Conservation (phyloP, 2,329 filamentous ascomycete genomes). For the Amesomyces nigricolor region DNA sequence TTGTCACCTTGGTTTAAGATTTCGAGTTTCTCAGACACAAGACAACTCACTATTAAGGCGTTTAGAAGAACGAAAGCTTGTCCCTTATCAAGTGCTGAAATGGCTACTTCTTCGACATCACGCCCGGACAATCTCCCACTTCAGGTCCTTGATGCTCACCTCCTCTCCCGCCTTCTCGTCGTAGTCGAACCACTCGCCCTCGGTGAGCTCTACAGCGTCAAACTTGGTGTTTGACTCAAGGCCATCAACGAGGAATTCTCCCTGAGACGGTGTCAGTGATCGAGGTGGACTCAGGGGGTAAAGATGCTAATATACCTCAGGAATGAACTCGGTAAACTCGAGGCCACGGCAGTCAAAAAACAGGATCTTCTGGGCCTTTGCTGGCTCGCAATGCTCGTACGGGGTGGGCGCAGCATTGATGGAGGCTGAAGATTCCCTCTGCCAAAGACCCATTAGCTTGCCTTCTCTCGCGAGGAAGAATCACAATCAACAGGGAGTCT, state of each 20-base stretch:
- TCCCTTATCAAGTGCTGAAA: background rate
- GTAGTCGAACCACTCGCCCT: conserved; percentile 97
- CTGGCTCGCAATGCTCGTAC: conserved; percentile 66
- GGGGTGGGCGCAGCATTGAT: conserved; percentile 68
- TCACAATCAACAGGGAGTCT: too few relatives aligned
- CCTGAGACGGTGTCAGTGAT: conserved; percentile 49
- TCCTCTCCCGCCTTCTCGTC: conserved; percentile 90
- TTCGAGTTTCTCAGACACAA: too few relatives aligned
- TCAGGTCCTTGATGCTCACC: conserved; percentile 84
- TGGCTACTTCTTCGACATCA: conserved; percentile 34
- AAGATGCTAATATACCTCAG: too few relatives aligned
- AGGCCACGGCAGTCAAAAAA: conserved; percentile 91
- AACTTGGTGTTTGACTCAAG: conserved; percentile 78
- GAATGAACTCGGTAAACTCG: conserved; percentile 84
- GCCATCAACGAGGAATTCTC: conserved; percentile 84
- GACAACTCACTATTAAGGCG: too few relatives aligned
- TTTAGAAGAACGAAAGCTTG: background rate
- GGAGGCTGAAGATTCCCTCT: conserved; percentile 81
- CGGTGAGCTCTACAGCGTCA: conserved; percentile 69
- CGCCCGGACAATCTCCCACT: conserved; percentile 75
- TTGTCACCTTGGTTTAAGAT: too few relatives aligned
- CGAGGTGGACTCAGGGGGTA: too few relatives aligned
- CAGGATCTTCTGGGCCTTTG: conserved; percentile 72
- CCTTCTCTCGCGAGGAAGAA: too few relatives aligned
- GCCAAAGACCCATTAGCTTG: background rate